Evolutionary conservation across 23 red algal genomes (phyloP), one percentile per base, ranked within the genome.

Genomic region (Gracilaria caudata): DNA sequence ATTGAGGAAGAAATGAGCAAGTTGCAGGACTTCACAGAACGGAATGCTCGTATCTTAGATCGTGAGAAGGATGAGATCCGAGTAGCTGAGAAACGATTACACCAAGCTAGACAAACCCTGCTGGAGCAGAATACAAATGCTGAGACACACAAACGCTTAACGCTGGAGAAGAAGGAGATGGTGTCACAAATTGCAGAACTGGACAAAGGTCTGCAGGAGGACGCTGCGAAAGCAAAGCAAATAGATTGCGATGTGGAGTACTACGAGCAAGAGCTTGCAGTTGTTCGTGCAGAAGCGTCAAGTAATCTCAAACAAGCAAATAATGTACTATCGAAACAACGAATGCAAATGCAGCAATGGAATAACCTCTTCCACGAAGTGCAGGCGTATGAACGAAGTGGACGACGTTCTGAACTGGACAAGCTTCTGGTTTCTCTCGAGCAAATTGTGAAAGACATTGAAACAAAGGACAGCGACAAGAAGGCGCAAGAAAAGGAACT

Each of bases 401-500:
- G 84, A 20, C 88, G 73, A 65, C 74, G 28, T 16, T 49, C 77
- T 43, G 91, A 94, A 51, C 60, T 85, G 7, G 55, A 79, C 30
- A 58, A 57, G 2, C 68, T 78, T 11, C 35, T 77, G 5, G 9
- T 57, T 4, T 87, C 83, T 12, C 64, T 87, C 23, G 37, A 94
- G 9, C n/a, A 51, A 28, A 82, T 85, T 10, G 23, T 56, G 36
- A 21, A 87, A 51, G 57, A 84, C 9, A 85, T 79, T 68, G 63
- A 94, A 59, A 58, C 51, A 26, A 73, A 29, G 28, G 75, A 56
- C 19, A 81, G 32, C 29, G 91, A 94, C 46, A 58, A 70, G 40
- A 55, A 41, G 40, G 76, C 71, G 21, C 91, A 87, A 45, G 91
- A 94, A 43, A 88, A 81, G 64, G 82, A 85, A 55, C 68, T 87